Percentiles rank a stretch among this genome's conserved stretches.
These are phyloP conservation scores for Aspergillus luchuensis DNA, from an alignment of 2,329 filamentous ascomycete species.

Conservation along the genomic window DNA sequence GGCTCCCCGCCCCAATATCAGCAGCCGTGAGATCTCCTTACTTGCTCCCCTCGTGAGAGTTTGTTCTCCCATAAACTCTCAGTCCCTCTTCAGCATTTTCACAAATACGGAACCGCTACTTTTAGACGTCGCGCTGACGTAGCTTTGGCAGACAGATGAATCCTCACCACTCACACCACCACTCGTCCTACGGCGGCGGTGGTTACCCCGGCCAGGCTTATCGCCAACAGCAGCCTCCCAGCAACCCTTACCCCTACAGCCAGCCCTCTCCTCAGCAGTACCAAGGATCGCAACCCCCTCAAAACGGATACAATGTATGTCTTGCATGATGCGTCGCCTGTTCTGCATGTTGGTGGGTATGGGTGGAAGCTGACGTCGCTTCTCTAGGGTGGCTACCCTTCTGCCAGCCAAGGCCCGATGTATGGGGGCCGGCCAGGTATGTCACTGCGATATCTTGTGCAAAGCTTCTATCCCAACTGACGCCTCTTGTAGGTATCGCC, in stretches of 20 bases:
- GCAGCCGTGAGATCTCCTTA: constrained; percentile 36
- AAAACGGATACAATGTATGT: constrained; percentile 43
- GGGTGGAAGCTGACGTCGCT: constrained; percentile 18
- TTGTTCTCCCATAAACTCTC: background rate
- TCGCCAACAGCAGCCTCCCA: constrained; percentile 45
- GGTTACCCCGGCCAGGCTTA: constrained; percentile 42
- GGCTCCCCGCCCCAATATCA: constrained; percentile 42
- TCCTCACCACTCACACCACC: constrained; percentile 20
- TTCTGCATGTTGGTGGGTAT: background rate
- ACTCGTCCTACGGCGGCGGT: constrained; percentile 35
- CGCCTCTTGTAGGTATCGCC: background rate
- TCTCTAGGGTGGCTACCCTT: constrained; percentile 4
- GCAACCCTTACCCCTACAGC: constrained; percentile 46
- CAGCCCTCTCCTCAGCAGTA: constrained; percentile 47
- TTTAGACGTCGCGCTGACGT: constrained; percentile 4
- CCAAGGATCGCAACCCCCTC: constrained; percentile 30
- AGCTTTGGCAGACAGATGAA: constrained; percentile 30
- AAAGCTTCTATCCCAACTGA: constrained; percentile 8
- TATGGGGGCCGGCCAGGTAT: constrained; percentile 43
- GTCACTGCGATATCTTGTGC: constrained; percentile 12
- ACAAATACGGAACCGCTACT: background rate
- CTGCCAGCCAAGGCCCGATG: constrained; percentile 29
- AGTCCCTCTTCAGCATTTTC: background rate
- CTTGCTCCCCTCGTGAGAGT: constrained; percentile 11
- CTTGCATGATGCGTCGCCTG: constrained; percentile 4